Percentiles rank a stretch among this genome's conserved stretches.
phyloP scores from a whole-genome alignment of 1,139 yeast genomes.

The Kodamaea fungicola region DNA sequence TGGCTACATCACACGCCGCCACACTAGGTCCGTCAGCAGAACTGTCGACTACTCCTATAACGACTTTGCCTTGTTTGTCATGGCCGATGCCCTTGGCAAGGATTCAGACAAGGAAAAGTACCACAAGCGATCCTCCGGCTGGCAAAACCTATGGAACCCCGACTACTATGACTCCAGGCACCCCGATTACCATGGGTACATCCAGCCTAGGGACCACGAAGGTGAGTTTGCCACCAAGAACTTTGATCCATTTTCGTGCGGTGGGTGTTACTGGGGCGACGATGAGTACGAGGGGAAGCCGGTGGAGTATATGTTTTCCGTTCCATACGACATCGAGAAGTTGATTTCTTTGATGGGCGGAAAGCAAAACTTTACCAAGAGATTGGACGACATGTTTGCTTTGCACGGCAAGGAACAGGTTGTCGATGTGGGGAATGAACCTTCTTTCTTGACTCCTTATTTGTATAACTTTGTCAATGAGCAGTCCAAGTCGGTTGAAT shows the following conservation, averaged over 20 bases:
- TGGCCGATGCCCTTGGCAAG: conserved; percentile 29
- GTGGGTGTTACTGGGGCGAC: conserved; percentile 30
- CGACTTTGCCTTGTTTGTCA: conserved; percentile 33
- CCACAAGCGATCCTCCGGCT: conserved; percentile 29
- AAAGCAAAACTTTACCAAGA: conserved; percentile 20
- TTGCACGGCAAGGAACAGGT: conserved; percentile 21
- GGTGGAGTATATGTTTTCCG: conserved; percentile 32
- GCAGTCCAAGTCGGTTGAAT: conserved; percentile 28
- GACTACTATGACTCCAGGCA: conserved; percentile 26
- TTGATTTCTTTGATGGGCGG: conserved; percentile 26
- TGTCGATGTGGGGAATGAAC: conserved; percentile 35
- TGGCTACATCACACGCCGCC: conserved; percentile 28
- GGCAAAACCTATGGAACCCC: conserved; percentile 37
- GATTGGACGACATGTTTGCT: conserved; percentile 36
- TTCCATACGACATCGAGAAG: conserved; percentile 31
- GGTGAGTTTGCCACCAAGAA: conserved; percentile 23
- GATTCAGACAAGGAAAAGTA: conserved; percentile 24
- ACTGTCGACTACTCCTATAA: conserved; percentile 39
- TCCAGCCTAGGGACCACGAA: conserved; percentile 31
- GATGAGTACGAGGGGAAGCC: conserved; percentile 29
- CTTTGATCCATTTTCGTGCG: conserved; percentile 28
- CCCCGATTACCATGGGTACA: conserved; percentile 21
- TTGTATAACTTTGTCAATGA: conserved; percentile 27
- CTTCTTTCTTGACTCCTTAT: conserved; percentile 32
- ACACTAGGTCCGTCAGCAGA: conserved; percentile 32